phyloP scores from a whole-genome alignment of 1,284 basidiomycete species.

The Acaromyces ingoldii region DNA sequence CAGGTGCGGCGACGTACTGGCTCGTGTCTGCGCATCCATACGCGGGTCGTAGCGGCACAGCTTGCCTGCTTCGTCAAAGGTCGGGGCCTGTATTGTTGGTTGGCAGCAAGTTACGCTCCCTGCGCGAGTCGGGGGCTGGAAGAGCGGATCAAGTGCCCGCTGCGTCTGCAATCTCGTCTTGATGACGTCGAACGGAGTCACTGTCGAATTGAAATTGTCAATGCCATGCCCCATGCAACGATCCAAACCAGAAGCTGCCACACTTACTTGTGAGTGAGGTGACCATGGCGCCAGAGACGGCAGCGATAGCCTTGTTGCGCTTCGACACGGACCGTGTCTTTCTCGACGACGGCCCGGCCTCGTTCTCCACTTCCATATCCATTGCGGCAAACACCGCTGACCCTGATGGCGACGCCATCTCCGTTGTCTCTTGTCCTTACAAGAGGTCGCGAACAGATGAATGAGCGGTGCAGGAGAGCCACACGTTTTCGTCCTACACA shows the following conservation, averaged over 20 bases:
- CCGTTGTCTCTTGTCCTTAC: too few relatives aligned
- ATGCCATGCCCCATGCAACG: background rate
- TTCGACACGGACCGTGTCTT: background rate
- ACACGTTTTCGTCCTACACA: too few relatives aligned
- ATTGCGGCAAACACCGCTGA: too few relatives aligned
- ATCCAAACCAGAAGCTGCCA: background rate
- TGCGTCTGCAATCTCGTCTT: conserved; percentile 89
- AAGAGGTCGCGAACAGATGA: too few relatives aligned
- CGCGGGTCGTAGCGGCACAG: conserved; percentile 2
- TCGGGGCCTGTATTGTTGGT: conserved; percentile 28
- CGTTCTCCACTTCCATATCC: too few relatives aligned
- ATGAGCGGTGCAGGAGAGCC: too few relatives aligned
- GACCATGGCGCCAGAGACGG: conserved; percentile 70
- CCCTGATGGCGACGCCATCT: too few relatives aligned
- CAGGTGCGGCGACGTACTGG: background rate
- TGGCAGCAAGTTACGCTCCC: conserved; percentile 48
- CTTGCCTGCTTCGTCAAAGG: background rate
- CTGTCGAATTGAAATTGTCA: conserved; percentile 53
- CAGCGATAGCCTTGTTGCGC: conserved; percentile 65
- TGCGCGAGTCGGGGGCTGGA: conserved; percentile 25
- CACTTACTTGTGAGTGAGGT: conserved; percentile 75
- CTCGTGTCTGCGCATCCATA: conserved; percentile 6
- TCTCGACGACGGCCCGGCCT: too few relatives aligned
- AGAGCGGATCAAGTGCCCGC: conserved; percentile 33
- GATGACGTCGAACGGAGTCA: conserved; percentile 91